These are phyloP conservation scores for Puccinia triticina DNA, from an alignment of 1,284 basidiomycete species.

Conservation along the genomic window DNA sequence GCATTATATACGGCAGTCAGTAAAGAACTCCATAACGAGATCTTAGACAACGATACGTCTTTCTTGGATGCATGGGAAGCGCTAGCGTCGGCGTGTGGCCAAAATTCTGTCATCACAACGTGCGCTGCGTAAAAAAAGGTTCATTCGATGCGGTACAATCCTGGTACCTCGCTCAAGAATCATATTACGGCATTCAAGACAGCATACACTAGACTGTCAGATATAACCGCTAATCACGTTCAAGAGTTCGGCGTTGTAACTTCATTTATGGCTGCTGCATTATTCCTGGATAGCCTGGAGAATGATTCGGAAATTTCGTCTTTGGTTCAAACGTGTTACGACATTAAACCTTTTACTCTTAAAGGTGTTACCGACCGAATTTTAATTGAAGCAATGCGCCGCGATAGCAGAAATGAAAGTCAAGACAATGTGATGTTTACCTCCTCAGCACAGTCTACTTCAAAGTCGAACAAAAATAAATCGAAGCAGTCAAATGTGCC, in stretches of 20 bases:
- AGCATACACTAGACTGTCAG: too few relatives aligned
- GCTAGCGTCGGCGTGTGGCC: not conserved
- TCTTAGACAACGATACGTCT: not conserved
- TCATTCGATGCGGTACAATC: not conserved
- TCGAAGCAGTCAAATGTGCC: not conserved
- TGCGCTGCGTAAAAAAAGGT: constrained; percentile 1
- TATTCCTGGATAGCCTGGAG: constrained; percentile 13
- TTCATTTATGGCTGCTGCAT: not conserved
- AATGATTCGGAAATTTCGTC: not conserved
- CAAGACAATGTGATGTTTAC: not conserved
- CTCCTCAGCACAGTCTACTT: not conserved
- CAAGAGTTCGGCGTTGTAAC: not conserved
- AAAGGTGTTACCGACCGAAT: constrained; percentile 2
- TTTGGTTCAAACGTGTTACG: not conserved
- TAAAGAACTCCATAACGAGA: not conserved
- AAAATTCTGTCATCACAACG: not conserved
- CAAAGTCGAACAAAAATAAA: not conserved
- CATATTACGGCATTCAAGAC: not conserved
- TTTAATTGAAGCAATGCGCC: not conserved
- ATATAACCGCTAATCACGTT: not conserved
- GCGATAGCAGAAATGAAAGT: not conserved
- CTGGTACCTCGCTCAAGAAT: not conserved
- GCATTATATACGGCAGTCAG: not conserved
- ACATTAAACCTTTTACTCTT: constrained; percentile 7
- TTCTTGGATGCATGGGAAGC: not conserved